Evolutionary conservation across 2,329 filamentous ascomycete species (phyloP).

Genomic region (Scedosporium apiospermum): DNA sequence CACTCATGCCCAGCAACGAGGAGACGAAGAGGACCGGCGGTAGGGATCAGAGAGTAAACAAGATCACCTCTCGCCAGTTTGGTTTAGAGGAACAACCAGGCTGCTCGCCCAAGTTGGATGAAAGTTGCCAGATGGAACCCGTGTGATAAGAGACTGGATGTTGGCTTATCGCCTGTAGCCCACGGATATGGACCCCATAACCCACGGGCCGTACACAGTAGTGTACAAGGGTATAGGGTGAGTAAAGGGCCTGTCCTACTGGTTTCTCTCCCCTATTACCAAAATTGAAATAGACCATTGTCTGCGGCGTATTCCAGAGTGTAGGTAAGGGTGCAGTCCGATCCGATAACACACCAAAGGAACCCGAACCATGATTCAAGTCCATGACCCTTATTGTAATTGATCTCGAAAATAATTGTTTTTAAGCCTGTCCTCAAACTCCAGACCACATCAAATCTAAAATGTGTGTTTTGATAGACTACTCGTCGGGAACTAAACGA

Average conservation of each 20-base stretch:
- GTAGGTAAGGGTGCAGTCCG: slow-evolving; percentile 53
- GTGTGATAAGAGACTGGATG: no score
- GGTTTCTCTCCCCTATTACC: slow-evolving; percentile 65
- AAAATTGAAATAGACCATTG: slow-evolving; percentile 77
- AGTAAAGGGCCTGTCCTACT: slow-evolving; percentile 44
- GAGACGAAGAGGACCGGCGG: no score
- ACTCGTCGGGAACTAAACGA: slow-evolving; percentile 78
- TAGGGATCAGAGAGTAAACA: no score
- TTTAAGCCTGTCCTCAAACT: slow-evolving; percentile 33
- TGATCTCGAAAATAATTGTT: slow-evolving; percentile 4
- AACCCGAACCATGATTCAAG: neutral
- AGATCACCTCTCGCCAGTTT: no score
- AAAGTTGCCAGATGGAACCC: neutral
- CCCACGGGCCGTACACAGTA: slow-evolving; percentile 38
- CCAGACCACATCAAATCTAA: slow-evolving; percentile 22
- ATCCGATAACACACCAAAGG: neutral
- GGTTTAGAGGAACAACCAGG: no score
- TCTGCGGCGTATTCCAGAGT: slow-evolving; percentile 67
- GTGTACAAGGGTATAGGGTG: slow-evolving; percentile 38
- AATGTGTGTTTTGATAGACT: slow-evolving; percentile 37
- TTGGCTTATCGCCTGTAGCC: slow-evolving; percentile 42
- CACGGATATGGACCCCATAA: slow-evolving; percentile 59
- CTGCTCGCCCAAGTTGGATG: neutral
- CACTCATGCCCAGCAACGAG: no score
- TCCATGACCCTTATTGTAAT: neutral